A percentile compares a stretch with the other conserved stretches of the same genome.
These are phyloP conservation scores for Lenzites betulinus DNA, from an alignment of 768 basidiomycete species.

Conservation along the genomic window DNA sequence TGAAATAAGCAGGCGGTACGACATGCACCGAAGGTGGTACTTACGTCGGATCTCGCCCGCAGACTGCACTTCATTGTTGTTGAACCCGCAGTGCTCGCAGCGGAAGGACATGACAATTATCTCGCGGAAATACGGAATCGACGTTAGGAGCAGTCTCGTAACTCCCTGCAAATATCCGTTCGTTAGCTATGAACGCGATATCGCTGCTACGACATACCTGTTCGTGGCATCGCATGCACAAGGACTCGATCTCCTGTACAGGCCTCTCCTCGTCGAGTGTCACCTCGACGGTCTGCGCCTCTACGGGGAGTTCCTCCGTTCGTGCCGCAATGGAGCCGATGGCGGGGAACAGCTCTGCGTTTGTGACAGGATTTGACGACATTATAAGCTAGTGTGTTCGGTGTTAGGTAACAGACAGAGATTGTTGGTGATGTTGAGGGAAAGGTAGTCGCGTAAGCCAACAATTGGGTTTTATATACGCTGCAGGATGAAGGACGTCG, in stretches of 20 bases:
- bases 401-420: background rate
- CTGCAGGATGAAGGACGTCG: background rate
- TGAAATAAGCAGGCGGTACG: background rate
- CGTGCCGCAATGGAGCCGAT: constrained; percentile 33
- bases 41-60: constrained; percentile 84
- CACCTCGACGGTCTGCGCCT: constrained; percentile 14
- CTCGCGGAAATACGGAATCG: constrained; percentile 94
- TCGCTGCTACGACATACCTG: constrained; percentile 57
- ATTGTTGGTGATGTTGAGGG: background rate
- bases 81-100: constrained; percentile 87
- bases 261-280: constrained; percentile 56
- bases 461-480: background rate
- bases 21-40: constrained; percentile 28
- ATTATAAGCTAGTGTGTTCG: constrained; percentile 2
- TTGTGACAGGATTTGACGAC: constrained; percentile 5
- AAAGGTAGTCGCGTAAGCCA: background rate
- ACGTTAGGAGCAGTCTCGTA: constrained; percentile 87
- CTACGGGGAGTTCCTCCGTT: constrained; percentile 25
- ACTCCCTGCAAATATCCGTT: constrained; percentile 59
- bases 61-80: constrained; percentile 93
- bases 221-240: constrained; percentile 93
- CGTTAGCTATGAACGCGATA: background rate
- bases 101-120: constrained; percentile 96
- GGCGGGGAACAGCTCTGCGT: constrained; percentile 31
- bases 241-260: constrained; percentile 82